Base-by-base conservation (phyloP, 495 filamentous ascomycete species). In the Xylaria sp. region DNA sequence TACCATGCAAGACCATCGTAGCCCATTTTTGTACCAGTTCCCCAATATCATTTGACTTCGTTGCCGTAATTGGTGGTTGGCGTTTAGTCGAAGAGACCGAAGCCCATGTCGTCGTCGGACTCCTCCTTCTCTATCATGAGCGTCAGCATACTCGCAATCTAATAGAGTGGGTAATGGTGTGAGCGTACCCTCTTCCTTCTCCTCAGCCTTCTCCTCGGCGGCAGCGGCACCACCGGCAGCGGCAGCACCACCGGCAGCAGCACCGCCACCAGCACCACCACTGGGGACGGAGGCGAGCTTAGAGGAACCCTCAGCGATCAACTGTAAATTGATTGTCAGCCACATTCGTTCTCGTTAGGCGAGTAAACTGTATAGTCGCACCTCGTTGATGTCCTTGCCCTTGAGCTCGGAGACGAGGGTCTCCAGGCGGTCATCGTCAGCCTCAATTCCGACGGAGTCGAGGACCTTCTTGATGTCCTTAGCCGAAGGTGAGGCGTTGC, bases 21-120 rank as follows among this genome's bases (percentile, higher is more conserved):
- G 73, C 61, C 77, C 71, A 67, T 72, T 75, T 77, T 70, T 41
- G 73, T 74, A 52, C 72, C 75, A 59, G 72, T 66, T 72, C 73
- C 67, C 75, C 72, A 70, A 72, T 71, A 61, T 71, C 59, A 24
- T 67, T 69, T 74, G 68, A 71, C 68, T 77, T 79, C 70, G 73
- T 77, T 77, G 71, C 48, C 61, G 68, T 69, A 67, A 70, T n/a
- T 52, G 58, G 7, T 68, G 68, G 65, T 24, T 43, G 65, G n/a
- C 68, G 80, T 74, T 89, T 93, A 98, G 88, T 98, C 95, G 92
- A 98, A 98, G 71, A 99, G 94, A 92, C 96, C 96, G 89, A 99
- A 97, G 80, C 96, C 96, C 96, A 99, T 99, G 82, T 99, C 96
- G 82, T 99, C 96, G 85, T 99, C 96, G 81, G 96, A 98, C 90